Base-by-base conservation (phyloP, 2,329 filamentous ascomycete genomes). In the Ophiostoma himal-ulmi region DNA sequence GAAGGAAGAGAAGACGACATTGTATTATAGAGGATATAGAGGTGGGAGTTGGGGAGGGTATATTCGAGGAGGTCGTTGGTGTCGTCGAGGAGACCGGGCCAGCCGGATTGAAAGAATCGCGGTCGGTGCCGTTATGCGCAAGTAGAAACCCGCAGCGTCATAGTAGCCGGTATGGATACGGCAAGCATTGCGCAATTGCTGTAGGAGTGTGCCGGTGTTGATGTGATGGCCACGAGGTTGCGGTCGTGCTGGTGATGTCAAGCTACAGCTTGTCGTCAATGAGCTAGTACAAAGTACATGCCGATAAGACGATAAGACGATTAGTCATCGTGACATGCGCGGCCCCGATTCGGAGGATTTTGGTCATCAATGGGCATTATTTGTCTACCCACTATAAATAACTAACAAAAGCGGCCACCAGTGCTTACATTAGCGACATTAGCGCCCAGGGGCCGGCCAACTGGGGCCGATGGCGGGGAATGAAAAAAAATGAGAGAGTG, bases 391-490 rank as follows among this genome's bases (percentile, higher is more conserved):
- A 17, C 44, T 48, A 48, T 10, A 4, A 57, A 57, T 14, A 26
- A 26, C n/a, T 48, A 57, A 26, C 52, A 13, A 57, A 5, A 57
- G 52, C 52, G 52, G 52, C 52, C 52, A 41, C 37, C 69, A 44
- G 22, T 66, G 22, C 30, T 57, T 41, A 34, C 26, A 52, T 68
- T 57, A 70, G 69, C 69, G 69, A 34, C 26, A 52, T 68, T 57
- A 70, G 69, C 69, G 69, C 22, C 36, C 22, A 20, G 26, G 54
- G 41, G 17, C 69, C 41, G 68, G 41, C 48, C 34, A 70, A 66
- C 69, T 26, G 69, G 64, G 22, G 66, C 69, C 69, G 69, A 70
- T 68, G 67, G 69, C 69, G 69, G 69, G 57, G 60, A 37, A 41
- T 54, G 54, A 68, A 57, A 66, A 60, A 65, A 54, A 66, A 68